phyloP scores from a whole-genome alignment of 2,329 filamentous ascomycete species.

The Cephalotrichum gorgonifer region DNA sequence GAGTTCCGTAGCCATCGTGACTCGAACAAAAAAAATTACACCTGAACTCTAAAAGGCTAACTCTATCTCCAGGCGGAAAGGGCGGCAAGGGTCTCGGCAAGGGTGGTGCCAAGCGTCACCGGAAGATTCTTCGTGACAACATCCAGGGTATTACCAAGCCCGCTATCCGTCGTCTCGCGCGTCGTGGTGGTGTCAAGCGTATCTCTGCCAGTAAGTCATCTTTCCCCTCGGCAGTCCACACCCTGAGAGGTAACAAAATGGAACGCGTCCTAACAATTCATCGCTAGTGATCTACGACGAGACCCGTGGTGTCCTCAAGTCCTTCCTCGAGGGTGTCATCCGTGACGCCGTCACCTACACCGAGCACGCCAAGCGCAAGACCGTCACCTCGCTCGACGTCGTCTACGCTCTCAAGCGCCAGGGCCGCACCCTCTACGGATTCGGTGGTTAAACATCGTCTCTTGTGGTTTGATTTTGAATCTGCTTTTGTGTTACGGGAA shows the following conservation, averaged over 20 bases:
- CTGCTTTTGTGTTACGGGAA: background rate
- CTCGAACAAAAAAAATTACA: background rate
- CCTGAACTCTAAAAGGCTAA: background rate
- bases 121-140: conserved; percentile 99
- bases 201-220: conserved; percentile 74
- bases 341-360: conserved; percentile 71
- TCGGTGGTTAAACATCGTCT: conserved; percentile 60
- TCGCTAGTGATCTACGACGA: conserved; percentile 64
- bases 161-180: conserved; percentile 94
- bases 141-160: conserved; percentile 99
- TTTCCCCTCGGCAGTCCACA: background rate
- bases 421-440: conserved; percentile 75
- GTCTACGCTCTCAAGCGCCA: conserved; percentile 62
- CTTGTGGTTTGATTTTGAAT: background rate
- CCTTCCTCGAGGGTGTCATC: conserved; percentile 68
- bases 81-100: conserved; percentile 97
- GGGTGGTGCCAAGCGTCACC: conserved; percentile 96
- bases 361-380: conserved; percentile 75
- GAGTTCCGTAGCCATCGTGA: background rate
- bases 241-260: background rate
- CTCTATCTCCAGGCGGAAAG: conserved; percentile 63
- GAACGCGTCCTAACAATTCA: conserved; percentile 5
- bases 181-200: conserved; percentile 99
- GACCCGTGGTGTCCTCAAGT: conserved; percentile 68
- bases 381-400: conserved; percentile 60